Evolutionary conservation across 768 basidiomycete species (phyloP).

Genomic region (Trametes cubensis): DNA sequence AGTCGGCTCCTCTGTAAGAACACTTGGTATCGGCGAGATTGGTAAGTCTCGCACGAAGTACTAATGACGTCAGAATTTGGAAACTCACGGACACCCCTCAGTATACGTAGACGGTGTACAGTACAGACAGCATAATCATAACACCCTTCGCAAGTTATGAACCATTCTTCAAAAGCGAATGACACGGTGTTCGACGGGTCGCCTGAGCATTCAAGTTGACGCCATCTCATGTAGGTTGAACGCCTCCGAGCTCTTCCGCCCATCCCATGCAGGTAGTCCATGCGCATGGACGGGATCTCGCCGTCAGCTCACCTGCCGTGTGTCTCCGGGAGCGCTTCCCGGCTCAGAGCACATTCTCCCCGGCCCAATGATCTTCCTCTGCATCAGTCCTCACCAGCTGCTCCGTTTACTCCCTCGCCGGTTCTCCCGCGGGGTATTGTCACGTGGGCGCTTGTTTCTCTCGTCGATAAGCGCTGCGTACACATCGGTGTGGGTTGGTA

Average conservation of each 20-base stretch:
- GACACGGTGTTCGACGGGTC: not conserved
- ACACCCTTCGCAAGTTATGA: not conserved
- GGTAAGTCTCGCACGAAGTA: not conserved
- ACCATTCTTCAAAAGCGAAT: not conserved
- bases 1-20: not conserved
- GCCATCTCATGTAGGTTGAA: not conserved
- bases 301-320: not conserved
- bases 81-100: not conserved
- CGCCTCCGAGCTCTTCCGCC: not conserved
- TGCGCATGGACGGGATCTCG: not conserved
- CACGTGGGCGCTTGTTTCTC: conserved; percentile 14
- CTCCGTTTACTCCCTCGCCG: conserved; percentile 9
- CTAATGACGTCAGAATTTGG: not conserved
- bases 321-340: not conserved
- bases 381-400: not conserved
- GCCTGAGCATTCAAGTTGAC: not conserved
- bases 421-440: not conserved
- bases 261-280: not conserved
- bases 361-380: not conserved
- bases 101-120: not conserved
- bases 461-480: conserved; percentile 5
- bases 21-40: not conserved
- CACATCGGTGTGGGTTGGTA: not conserved
- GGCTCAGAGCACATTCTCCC: not conserved
- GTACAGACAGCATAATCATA: not conserved